phyloP scores from a whole-genome alignment of 371 early-diverging fungal genomes.

The Actinomortierella wolfii region DNA sequence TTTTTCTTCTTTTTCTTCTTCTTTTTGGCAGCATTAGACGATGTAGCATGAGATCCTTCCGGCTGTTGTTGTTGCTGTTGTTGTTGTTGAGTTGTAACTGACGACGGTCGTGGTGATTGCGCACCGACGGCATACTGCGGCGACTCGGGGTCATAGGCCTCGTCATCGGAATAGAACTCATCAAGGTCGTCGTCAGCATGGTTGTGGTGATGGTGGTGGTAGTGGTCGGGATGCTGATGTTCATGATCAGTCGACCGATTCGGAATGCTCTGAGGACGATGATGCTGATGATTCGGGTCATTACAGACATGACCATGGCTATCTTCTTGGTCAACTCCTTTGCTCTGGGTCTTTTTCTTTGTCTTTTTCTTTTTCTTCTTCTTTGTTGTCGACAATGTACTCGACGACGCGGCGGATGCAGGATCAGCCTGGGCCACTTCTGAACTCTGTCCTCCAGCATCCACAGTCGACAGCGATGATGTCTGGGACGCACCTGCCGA shows the following conservation, averaged over 20 bases:
- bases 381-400: slow-evolving; percentile 20
- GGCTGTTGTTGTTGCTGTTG: slow-evolving; percentile 9
- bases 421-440: too few relatives aligned
- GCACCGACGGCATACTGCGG: slow-evolving; percentile 20
- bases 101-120: slow-evolving; percentile 7
- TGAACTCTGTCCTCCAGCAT: too few relatives aligned
- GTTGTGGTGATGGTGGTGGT: slow-evolving; percentile 34
- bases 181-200: slow-evolving; percentile 46
- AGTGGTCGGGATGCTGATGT: slow-evolving; percentile 22
- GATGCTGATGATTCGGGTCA: not conserved
- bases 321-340: slow-evolving; percentile 27
- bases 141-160: slow-evolving; percentile 50
- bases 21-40: slow-evolving; percentile 44
- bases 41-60: slow-evolving; percentile 7
- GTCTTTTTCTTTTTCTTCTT: slow-evolving; percentile 48
- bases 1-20: slow-evolving; percentile 59
- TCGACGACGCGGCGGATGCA: not conserved
- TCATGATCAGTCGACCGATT: slow-evolving; percentile 13
- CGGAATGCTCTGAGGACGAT: slow-evolving; percentile 2
- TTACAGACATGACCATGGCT: slow-evolving; percentile 4
- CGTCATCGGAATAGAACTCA: slow-evolving; percentile 50
- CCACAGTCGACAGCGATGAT: too few relatives aligned
- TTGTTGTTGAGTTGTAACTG: slow-evolving; percentile 12
- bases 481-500: not conserved
- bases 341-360: slow-evolving; percentile 27